phyloP scores from a whole-genome alignment of 78 protist genomes.

The Cavenderia fasciculata region DNA sequence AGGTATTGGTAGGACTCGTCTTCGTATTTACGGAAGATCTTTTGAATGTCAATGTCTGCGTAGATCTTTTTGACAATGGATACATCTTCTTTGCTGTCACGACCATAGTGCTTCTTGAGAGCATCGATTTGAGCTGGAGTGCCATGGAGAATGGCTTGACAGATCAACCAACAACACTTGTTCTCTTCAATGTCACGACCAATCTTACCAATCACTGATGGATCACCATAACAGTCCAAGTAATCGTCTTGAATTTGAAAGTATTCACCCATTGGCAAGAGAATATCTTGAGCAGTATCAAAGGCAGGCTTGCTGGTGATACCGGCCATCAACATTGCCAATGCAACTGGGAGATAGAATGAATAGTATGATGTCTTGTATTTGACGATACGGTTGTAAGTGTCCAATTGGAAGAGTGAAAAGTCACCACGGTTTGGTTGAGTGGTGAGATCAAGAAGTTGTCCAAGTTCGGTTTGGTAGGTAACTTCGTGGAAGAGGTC shows the following conservation, averaged over 20 bases:
- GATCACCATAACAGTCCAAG: slow-evolving; percentile 98
- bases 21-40: slow-evolving; percentile 37
- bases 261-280: slow-evolving; percentile 93
- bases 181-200: slow-evolving; percentile 98
- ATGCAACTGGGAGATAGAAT: slow-evolving; percentile 96
- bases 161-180: slow-evolving; percentile 97
- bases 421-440: slow-evolving; percentile 86
- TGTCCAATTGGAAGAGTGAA: slow-evolving; percentile 70
- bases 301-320: slow-evolving; percentile 47
- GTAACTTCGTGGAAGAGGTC: slow-evolving; percentile 92
- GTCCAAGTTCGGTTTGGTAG: slow-evolving; percentile 96
- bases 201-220: slow-evolving; percentile 96
- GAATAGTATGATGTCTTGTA: slow-evolving; percentile 99
- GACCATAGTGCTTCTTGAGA: slow-evolving; percentile 87
- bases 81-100: slow-evolving; percentile 38
- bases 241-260: slow-evolving; percentile 98
- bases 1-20: slow-evolving; percentile 18
- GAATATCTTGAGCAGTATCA: slow-evolving; percentile 82
- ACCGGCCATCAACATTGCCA: slow-evolving; percentile 91
- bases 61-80: slow-evolving; percentile 43
- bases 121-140: slow-evolving; percentile 80
- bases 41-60: slow-evolving; percentile 44
- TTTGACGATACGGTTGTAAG: slow-evolving; percentile 92
- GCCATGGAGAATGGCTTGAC: slow-evolving; percentile 81
- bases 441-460: slow-evolving; percentile 94